Evolutionary conservation across 805 yeast species (phyloP).

Genomic region (Metschnikowia cerradonensis): DNA sequence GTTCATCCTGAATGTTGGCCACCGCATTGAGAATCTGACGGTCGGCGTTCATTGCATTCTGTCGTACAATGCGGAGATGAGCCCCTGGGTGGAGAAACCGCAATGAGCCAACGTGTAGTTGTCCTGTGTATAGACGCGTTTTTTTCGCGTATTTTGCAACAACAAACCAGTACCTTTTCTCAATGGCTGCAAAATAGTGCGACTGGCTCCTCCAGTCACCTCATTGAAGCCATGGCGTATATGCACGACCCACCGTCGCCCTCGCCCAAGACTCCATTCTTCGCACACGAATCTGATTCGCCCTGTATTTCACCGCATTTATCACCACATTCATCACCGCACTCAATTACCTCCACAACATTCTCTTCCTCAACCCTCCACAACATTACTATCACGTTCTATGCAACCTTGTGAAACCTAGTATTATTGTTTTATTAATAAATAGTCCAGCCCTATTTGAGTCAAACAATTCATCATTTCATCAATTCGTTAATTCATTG

Average conservation of each 20-base stretch:
- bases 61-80: neutral
- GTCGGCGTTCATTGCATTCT: conserved; percentile 11
- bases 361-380: neutral
- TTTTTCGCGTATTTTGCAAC: conserved; percentile 5
- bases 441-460: no score
- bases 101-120: neutral
- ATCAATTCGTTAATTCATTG: no score
- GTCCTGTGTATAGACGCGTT: conserved; percentile 1
- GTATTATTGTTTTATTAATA: no score
- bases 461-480: no score
- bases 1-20: conserved; percentile 16
- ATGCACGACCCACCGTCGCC: neutral
- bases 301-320: neutral
- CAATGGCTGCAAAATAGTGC: conserved; percentile 6
- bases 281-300: no score
- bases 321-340: no score
- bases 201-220: neutral
- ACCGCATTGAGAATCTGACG: conserved; percentile 14
- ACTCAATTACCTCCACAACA: neutral
- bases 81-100: conserved; percentile 1
- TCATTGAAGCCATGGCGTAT: neutral
- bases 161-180: neutral
- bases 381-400: no score
- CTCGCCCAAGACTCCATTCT: neutral
- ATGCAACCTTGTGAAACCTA: no score